phyloP scores from a whole-genome alignment of 352 stramenopile species.

The Phytophthora foliorum region DNA sequence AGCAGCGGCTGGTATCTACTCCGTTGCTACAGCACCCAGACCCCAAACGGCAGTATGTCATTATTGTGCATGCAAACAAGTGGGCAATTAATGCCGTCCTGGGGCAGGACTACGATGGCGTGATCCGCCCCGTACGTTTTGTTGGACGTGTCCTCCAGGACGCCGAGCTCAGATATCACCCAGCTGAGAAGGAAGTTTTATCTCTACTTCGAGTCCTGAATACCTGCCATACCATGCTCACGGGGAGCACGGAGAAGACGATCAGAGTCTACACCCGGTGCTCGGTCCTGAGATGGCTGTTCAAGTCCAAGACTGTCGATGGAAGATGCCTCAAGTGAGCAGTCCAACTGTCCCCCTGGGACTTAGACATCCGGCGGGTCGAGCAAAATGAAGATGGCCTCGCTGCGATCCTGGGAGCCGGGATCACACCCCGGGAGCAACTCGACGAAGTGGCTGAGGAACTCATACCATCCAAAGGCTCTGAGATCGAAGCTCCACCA shows the following conservation, averaged over 20 bases:
- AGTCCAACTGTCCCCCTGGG: conserved; percentile 11
- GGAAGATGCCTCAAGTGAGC: conserved; percentile 8
- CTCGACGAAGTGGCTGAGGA: conserved; percentile 1
- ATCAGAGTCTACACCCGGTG: conserved; percentile 9
- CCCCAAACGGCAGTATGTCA: conserved; percentile 18
- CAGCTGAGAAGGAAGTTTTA: conserved; percentile 7
- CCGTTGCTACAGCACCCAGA: conserved; percentile 27
- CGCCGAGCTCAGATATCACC: conserved; percentile 4
- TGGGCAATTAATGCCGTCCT: conserved; percentile 40
- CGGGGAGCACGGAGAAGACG: not conserved
- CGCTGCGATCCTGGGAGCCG: no score
- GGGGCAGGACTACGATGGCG: conserved; percentile 37
- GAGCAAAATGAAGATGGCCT: conserved; percentile 4
- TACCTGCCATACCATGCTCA: conserved; percentile 14
- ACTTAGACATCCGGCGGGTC: conserved; percentile 4
- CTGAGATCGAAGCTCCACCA: not conserved
- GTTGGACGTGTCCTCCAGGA: conserved; percentile 16
- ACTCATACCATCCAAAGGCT: not conserved
- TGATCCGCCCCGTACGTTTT: conserved; percentile 33
- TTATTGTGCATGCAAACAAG: conserved; percentile 31
- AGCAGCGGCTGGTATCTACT: conserved; percentile 28
- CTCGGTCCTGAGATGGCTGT: conserved; percentile 10
- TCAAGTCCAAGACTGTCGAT: no score
- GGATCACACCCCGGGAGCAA: conserved; percentile 4
- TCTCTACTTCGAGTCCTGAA: conserved; percentile 11